phyloP scores from a whole-genome alignment of 371 early-diverging fungal species.

The Conidiobolus incongruus region DNA sequence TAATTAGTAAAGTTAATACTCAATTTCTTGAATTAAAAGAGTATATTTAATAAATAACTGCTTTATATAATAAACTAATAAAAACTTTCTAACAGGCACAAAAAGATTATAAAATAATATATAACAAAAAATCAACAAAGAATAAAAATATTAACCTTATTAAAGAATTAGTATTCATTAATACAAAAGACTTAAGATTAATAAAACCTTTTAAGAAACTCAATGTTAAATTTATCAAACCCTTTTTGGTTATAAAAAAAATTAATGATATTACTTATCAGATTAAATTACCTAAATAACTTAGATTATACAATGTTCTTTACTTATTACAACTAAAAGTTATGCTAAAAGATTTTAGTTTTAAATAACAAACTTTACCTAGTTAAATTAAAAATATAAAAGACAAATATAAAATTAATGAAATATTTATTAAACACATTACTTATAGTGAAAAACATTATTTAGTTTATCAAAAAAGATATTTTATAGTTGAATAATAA shows the following conservation, averaged over 20 bases:
- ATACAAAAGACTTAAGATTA: not conserved
- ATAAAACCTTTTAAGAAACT: not conserved
- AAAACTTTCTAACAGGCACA: not conserved
- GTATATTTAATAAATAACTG: not conserved
- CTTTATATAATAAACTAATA: not conserved
- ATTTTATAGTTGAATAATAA: too few relatives aligned
- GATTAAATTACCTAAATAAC: slow-evolving; percentile 1
- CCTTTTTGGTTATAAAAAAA: slow-evolving; percentile 1
- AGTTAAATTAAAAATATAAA: not conserved
- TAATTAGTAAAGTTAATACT: not conserved
- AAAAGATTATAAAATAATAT: not conserved
- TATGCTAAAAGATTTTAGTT: too few relatives aligned
- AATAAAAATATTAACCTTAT: not conserved
- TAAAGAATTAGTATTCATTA: not conserved
- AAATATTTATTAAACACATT: not conserved
- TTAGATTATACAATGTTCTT: not conserved
- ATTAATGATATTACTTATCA: not conserved
- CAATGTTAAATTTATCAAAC: not conserved
- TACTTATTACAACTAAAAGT: not conserved
- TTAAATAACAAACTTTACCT: not conserved
- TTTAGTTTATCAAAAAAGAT: slow-evolving; percentile 4
- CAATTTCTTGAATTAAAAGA: not conserved
- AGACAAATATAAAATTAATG: slow-evolving; percentile 1
- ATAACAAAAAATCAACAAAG: not conserved
- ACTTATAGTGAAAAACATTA: not conserved